Conservation (phyloP, 2,329 filamentous ascomycete species). For the Colletotrichum sp. region DNA sequence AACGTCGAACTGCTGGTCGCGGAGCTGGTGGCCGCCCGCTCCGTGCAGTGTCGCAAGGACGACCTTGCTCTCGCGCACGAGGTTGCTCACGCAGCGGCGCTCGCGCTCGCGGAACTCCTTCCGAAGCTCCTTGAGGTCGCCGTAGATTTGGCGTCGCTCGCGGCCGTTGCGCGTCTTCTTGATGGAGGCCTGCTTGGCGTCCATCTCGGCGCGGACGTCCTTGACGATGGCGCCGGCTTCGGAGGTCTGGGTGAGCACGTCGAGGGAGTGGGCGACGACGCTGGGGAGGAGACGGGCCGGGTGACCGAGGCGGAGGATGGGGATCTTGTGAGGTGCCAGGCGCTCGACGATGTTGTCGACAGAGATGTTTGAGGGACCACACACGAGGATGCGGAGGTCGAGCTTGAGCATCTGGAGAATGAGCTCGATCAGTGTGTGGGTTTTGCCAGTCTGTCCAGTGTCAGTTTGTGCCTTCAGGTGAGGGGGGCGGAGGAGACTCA, state of each 20-base stretch:
- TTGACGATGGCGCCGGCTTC: constrained; percentile 89
- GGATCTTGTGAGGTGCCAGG: constrained; percentile 81
- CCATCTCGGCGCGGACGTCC: constrained; percentile 92
- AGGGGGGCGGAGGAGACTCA: constrained; percentile 37
- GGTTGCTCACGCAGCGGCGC: constrained; percentile 75
- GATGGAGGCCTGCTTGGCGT: constrained; percentile 86
- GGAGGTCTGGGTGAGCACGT: constrained; percentile 88
- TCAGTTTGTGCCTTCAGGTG: not conserved
- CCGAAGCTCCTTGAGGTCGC: constrained; percentile 81
- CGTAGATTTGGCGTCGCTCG: constrained; percentile 83
- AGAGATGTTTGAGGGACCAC: constrained; percentile 94
- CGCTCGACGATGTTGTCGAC: constrained; percentile 99
- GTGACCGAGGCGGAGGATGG: constrained; percentile 89
- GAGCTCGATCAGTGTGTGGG: constrained; percentile 92
- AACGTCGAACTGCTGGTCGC: constrained; percentile 84
- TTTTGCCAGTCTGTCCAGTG: constrained; percentile 80
- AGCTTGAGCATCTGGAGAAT: constrained; percentile 87
- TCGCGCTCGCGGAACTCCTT: constrained; percentile 91
- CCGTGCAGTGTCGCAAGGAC: constrained; percentile 93
- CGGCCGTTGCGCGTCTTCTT: constrained; percentile 83
- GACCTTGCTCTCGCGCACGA: constrained; percentile 81
- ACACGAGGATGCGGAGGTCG: constrained; percentile 82
- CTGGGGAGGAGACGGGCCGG: constrained; percentile 89
- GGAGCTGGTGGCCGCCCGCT: constrained; percentile 83
- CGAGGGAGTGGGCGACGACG: constrained; percentile 87